Base-by-base conservation (phyloP, 1,284 basidiomycete genomes). In the Rhodotorula glutinis region DNA sequence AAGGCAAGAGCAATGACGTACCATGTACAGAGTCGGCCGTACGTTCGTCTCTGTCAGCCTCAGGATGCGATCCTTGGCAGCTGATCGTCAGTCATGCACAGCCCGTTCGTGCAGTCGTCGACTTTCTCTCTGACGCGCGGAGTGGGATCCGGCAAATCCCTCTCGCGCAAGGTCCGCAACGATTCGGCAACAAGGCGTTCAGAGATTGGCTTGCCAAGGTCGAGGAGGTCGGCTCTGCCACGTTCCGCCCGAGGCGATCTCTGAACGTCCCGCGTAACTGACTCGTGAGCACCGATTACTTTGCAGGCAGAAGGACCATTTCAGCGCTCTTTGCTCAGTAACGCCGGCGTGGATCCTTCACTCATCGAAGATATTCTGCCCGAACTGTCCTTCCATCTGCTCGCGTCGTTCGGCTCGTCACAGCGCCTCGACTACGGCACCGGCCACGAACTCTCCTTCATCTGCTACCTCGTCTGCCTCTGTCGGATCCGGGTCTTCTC, bases 111-210 rank as follows among this genome's bases (percentile, higher is more conserved):
- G 77, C 76, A 51, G 79, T 87, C 8, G 74, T 91, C 4, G 66
- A 69, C 1, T 78, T 94, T 62, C 82, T 98, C 7, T 84, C 89
- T 65, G 80, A 81, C n/a, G 80, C 97, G 59, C 85, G 88, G 72
- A 67, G 72, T 1, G 94, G 91, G 91, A 87, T 94, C 17, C 85
- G 89, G 56, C 87, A 89, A 43, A 90, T 93, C 17, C 91, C 91
- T 5, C 87, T 89, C 0, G 83, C 86, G 7, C 79, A 85, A n/a
- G 86, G 87, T 10, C 87, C 90, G 2, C 96, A 98, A 76, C 84
- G 96, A 1, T 99, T 95, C 75, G 96, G 95, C 4, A 98, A 98
- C 79, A 84, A 92, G 11, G 88, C 92, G 0, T 98, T 98, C 77
- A 83, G 94, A 60, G 85, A 85, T 11, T 98, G 94, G 89, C 90